Evolutionary conservation across 2,329 filamentous ascomycete genomes (phyloP), one percentile per base, ranked within the genome.

Genomic region (Trichoderma aggressivum): DNA sequence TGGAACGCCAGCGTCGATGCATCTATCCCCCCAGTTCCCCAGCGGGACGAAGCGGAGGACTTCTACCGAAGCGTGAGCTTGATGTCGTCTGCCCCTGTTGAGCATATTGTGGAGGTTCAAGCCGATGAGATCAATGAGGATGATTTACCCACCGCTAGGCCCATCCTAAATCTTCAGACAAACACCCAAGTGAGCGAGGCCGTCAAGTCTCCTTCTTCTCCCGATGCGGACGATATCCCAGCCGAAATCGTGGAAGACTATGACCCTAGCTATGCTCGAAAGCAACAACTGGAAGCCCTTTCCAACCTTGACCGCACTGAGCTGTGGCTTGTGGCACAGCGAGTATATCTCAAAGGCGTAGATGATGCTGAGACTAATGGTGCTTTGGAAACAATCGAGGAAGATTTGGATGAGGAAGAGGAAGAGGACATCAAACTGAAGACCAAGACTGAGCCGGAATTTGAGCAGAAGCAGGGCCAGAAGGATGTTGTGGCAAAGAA

Each of bases 231-330:
- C 69, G 86, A 91, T 70, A 84, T 86, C 36, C 86, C 88, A 3
- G 89, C 87, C 58, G 89, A 92, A 77, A 91, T 91, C 50, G 85
- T 90, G 30, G 86, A 86, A 56, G 90, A 92, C 74, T 93, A 92
- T 76, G 92, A 94, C 74, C 88, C 93, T 70, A 86, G 89, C 72
- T 97, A 97, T 77, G 86, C 90, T 61, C 86, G 87, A 67, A 92
- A 93, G 79, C 88, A 97, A 73, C 87, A 92, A 77, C 85, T 91
- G 74, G 86, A 87, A 56, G 90, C 92, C 8, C 84, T 90, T 24
- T 88, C 87, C n/a, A 93, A 94, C 76, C 83, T 96, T 65, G 93
- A 96, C 80, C 90, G 94, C 73, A 98, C 95, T 5, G 91, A 92
- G 76, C 82, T 93, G 58, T 98, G 95, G 95, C 87, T 98, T 34